Evolutionary conservation across 2,329 filamentous ascomycete genomes (phyloP), one percentile per base, ranked within the genome.

Genomic region (Aureobasidium uvarum): DNA sequence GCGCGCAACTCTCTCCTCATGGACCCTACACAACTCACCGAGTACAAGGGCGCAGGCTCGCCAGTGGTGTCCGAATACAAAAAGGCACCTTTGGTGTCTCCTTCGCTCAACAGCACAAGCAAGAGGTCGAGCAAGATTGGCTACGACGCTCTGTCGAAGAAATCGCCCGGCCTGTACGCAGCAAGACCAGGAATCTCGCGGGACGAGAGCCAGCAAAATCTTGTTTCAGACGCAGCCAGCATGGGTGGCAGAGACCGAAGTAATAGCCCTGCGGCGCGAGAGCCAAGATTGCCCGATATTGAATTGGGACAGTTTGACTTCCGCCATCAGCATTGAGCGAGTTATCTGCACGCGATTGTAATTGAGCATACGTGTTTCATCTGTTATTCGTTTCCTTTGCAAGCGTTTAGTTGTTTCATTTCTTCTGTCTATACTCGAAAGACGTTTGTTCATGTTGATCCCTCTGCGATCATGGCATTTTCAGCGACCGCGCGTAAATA

Each of bases 1-100:
- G 90, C 92, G 1, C 89, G 91, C 74, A 94, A 94, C 81, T 93
- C 90, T 14, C 85, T 97, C 23, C 86, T 96, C 66, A 86, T 92
- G 76, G 86, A 89, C 62, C 84, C 85, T 66, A 66, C 71, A 23
- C 70, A 72, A 23, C 68, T 67, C n/a, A 76, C 77, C 50, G 78
- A 78, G 39, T 79, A 79, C 74, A 80, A 79, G 72, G 64, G 67
- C 10, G 66, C 67, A 7, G 65, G 69, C 28, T 54, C 64, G n/a
- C 66, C 54, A 20, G 54, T 58, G 23, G 54, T 58, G 23, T 62
- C 66, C 18, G 41, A 69, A 59, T 67, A 70, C 16, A 71, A 72
- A 67, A 75, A 75, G 66, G 71, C 71, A 18, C 71, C 73, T 2
- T 64, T 75, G 20, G 71, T 75, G 38, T 69, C 71, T 3, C 66